Percentiles rank a stretch among this genome's conserved stretches.
These are phyloP conservation scores for Vanderwaltozyma polyspora DNA, from an alignment of 805 yeast species.

Conservation along the genomic window DNA sequence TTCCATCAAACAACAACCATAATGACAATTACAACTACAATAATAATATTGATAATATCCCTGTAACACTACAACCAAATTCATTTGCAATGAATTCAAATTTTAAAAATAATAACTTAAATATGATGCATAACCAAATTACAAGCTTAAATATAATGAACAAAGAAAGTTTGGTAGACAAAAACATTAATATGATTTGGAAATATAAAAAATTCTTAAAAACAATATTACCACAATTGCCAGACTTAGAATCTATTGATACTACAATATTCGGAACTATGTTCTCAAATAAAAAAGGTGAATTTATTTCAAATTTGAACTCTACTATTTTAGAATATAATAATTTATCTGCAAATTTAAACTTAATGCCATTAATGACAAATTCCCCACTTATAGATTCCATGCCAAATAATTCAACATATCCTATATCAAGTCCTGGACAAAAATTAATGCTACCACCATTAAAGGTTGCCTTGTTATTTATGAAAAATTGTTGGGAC, in stretches of 20 bases:
- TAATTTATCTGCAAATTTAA: not conserved
- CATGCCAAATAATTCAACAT: not conserved
- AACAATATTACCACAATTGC: constrained; percentile 14
- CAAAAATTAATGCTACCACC: constrained; percentile 59
- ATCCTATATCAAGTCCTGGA: constrained; percentile 1
- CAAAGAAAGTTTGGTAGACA: not conserved
- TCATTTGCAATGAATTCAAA: too few relatives aligned
- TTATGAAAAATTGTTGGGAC: constrained; percentile 73
- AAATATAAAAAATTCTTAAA: constrained; percentile 10
- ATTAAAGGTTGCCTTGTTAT: constrained; percentile 57
- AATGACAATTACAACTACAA: too few relatives aligned
- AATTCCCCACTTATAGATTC: not conserved
- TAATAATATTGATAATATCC: too few relatives aligned
- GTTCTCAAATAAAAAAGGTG: not conserved
- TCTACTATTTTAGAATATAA: not conserved
- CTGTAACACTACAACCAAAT: too few relatives aligned
- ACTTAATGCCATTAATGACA: not conserved
- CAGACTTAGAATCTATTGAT: constrained; percentile 11
- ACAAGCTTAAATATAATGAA: not conserved
- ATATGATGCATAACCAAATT: too few relatives aligned
- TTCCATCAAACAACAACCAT: too few relatives aligned
- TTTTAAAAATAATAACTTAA: too few relatives aligned
- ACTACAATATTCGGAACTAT: not conserved
- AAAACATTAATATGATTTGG: too few relatives aligned
- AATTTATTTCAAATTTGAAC: not conserved